Evolutionary conservation across 306 rosid genomes (phyloP).

Genomic region (Inga leiocalycina): DNA sequence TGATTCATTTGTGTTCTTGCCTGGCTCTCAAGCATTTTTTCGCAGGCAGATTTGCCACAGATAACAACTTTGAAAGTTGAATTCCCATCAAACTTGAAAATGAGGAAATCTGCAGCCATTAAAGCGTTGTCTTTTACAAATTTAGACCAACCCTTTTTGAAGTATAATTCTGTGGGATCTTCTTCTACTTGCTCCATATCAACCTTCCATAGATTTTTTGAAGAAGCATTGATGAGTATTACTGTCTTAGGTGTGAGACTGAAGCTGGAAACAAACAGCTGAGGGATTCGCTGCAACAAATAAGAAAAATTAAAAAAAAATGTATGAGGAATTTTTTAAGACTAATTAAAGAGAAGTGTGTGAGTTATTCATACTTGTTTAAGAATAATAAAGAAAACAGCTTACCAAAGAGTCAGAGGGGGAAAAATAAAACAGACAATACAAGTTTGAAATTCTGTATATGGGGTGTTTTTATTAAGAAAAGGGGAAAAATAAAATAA

Average conservation of each 20-base stretch:
- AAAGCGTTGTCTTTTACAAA: conserved; percentile 1
- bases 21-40: background rate
- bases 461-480: background rate
- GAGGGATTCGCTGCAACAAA: background rate
- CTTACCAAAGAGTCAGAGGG: background rate
- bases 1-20: background rate
- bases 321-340: background rate
- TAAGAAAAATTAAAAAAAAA: background rate
- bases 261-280: background rate
- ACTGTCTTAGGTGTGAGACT: background rate
- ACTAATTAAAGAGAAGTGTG: too few species aligned
- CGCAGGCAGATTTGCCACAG: background rate
- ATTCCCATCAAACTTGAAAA: conserved; percentile 7
- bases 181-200: background rate
- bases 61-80: background rate
- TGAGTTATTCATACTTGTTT: background rate
- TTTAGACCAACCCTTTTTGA: background rate
- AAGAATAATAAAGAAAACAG: background rate
- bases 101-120: background rate
- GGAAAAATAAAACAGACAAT: background rate
- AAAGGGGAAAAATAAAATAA: too few species aligned
- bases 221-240: background rate
- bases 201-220: background rate
- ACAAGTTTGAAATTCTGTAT: background rate
- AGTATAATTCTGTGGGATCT: background rate